Conservation (phyloP, 73 alveolate species). For the Tetrahymena thermophila region DNA sequence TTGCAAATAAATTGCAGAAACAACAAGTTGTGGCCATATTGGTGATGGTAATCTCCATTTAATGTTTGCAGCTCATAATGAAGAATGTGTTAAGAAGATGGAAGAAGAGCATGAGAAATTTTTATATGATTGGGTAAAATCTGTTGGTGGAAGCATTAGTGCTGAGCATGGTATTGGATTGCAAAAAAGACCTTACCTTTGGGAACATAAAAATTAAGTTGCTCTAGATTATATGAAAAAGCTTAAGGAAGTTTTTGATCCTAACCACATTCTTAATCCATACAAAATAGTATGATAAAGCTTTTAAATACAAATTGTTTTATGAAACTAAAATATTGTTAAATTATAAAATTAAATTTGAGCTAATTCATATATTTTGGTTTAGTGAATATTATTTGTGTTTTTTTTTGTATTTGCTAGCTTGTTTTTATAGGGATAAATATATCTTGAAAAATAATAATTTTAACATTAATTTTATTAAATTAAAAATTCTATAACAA, state of each 20-base stretch:
- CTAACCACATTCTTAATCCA: constrained; percentile 22
- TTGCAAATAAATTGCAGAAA: not conserved
- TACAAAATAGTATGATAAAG: not conserved
- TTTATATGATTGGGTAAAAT: not conserved
- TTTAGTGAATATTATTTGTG: not conserved
- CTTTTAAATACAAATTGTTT: too few relatives aligned
- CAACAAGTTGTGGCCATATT: constrained; percentile 26
- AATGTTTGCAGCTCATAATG: not conserved
- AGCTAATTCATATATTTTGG: not conserved
- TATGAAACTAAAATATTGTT: too few relatives aligned
- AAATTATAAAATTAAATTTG: too few relatives aligned
- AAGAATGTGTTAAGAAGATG: constrained; percentile 5
- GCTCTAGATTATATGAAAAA: not conserved
- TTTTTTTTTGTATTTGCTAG: too few relatives aligned
- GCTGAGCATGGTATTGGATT: constrained; percentile 46
- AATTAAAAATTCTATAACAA: not conserved
- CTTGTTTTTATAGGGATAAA: not conserved
- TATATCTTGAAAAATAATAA: too few relatives aligned
- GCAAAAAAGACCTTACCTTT: constrained; percentile 1
- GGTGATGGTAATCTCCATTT: constrained; percentile 44
- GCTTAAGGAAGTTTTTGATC: constrained; percentile 22
- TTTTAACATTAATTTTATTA: not conserved
- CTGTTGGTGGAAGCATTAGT: constrained; percentile 26
- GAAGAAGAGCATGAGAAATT: constrained; percentile 22
- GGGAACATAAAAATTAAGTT: not conserved